phyloP scores from a whole-genome alignment of 495 filamentous ascomycete species.

The Neurospora sp. region DNA sequence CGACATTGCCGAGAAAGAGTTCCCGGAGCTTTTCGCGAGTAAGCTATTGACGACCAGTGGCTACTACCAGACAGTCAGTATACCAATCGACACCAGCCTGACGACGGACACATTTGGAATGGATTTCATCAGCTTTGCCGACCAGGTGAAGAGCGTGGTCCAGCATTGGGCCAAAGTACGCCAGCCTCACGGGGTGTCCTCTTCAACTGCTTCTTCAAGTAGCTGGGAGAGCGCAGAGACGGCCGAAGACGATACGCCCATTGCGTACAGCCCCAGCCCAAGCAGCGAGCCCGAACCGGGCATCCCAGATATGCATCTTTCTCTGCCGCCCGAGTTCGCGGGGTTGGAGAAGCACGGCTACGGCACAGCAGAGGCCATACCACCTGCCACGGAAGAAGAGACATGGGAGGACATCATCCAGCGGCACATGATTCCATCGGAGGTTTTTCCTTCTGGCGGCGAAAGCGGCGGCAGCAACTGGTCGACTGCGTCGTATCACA shows the following conservation, averaged over 20 bases:
- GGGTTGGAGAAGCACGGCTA: neutral
- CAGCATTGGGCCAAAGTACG: neutral
- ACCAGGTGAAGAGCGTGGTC: constrained; percentile 35
- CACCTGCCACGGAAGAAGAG: neutral
- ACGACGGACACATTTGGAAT: constrained; percentile 40
- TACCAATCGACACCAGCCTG: constrained; percentile 30
- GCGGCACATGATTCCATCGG: neutral
- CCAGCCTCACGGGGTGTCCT: constrained; percentile 16
- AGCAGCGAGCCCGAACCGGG: neutral
- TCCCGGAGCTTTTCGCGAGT: constrained; percentile 30
- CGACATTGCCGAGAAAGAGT: constrained; percentile 27
- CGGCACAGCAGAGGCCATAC: neutral
- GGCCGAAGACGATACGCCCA: neutral
- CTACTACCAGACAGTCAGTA: constrained; percentile 21
- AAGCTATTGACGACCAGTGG: constrained; percentile 30
- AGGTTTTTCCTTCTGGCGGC: neutral
- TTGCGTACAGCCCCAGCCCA: neutral
- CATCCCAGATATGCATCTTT: neutral
- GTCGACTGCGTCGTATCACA: neutral
- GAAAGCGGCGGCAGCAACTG: neutral
- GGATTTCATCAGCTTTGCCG: constrained; percentile 33
- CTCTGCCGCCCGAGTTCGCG: neutral
- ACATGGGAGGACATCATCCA: neutral
- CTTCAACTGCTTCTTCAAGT: neutral
- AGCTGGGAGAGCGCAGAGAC: neutral